These are phyloP conservation scores for Cystobasidiaceae sp. DNA, from an alignment of 1,284 basidiomycete genomes.

Conservation along the genomic window DNA sequence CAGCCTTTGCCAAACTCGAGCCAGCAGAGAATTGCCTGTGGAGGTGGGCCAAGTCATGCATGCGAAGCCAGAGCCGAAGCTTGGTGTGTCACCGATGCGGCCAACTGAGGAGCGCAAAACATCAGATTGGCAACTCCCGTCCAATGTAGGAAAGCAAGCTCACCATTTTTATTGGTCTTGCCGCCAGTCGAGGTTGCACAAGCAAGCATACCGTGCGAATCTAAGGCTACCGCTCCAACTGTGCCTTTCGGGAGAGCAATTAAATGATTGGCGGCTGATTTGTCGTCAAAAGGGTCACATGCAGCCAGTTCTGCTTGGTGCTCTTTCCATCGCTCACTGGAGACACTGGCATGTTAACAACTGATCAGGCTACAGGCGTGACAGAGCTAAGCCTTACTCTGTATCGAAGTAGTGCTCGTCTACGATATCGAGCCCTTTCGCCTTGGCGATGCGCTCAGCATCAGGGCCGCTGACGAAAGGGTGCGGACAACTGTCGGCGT, in stretches of 20 bases:
- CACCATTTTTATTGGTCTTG: constrained; percentile 61
- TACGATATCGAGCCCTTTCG: constrained; percentile 57
- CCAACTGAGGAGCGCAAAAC: constrained; percentile 56
- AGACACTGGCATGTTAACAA: neutral
- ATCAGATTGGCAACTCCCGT: neutral
- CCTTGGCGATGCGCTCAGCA: constrained; percentile 56
- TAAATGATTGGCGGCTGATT: constrained; percentile 35
- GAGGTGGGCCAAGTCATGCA: constrained; percentile 63
- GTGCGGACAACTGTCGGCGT: constrained; percentile 59
- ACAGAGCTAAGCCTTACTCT: constrained; percentile 44
- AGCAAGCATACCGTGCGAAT: constrained; percentile 64
- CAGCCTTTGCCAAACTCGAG: constrained; percentile 50
- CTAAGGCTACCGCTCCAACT: constrained; percentile 74
- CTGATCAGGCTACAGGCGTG: neutral
- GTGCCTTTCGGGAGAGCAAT: constrained; percentile 70
- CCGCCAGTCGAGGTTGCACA: constrained; percentile 73
- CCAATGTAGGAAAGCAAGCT: neutral
- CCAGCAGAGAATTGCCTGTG: too few relatives aligned
- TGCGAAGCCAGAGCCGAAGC: constrained; percentile 73
- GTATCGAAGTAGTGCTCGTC: constrained; percentile 72
- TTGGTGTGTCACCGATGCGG: constrained; percentile 71
- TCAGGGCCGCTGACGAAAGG: constrained; percentile 62
- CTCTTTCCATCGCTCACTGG: constrained; percentile 59
- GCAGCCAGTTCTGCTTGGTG: constrained; percentile 66
- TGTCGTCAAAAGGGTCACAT: constrained; percentile 55